Percentiles rank a stretch among this genome's conserved stretches.
Conservation (phyloP, 495 filamentous ascomycete genomes). For the Trichocladium antarcticum region DNA sequence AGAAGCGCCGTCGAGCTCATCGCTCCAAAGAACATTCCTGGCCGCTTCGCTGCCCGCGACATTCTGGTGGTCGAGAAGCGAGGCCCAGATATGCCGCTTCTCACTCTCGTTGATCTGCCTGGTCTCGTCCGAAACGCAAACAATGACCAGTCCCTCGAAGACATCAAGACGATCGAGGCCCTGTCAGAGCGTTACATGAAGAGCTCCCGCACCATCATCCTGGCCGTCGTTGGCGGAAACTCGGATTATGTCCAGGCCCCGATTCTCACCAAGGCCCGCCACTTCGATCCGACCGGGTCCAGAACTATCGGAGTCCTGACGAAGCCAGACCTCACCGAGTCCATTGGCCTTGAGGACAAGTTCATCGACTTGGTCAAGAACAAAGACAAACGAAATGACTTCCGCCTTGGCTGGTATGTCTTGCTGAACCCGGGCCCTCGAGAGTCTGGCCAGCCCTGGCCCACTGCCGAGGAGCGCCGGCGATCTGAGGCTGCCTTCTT, state of each 20-base stretch:
- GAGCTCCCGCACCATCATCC: slow-evolving; percentile 40
- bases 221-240: slow-evolving; percentile 44
- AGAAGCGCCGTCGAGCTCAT: slow-evolving; percentile 28
- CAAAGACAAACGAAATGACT: slow-evolving; percentile 39
- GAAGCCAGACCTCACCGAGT: slow-evolving; percentile 40
- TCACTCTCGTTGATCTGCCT: slow-evolving; percentile 48
- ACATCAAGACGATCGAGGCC: slow-evolving; percentile 36
- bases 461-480: slow-evolving; percentile 20
- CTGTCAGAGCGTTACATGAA: slow-evolving; percentile 43
- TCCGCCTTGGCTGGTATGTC: slow-evolving; percentile 56
- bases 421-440: slow-evolving; percentile 43
- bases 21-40: slow-evolving; percentile 29
- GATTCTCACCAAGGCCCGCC: slow-evolving; percentile 35
- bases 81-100: slow-evolving; percentile 41
- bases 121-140: slow-evolving; percentile 41
- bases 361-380: slow-evolving; percentile 48
- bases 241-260: slow-evolving; percentile 41
- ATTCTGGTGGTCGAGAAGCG: slow-evolving; percentile 43
- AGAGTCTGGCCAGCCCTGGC: slow-evolving; percentile 27
- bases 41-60: slow-evolving; percentile 34
- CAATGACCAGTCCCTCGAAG: slow-evolving; percentile 36
- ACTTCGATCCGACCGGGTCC: slow-evolving; percentile 33
- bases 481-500: slow-evolving; percentile 27
- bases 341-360: slow-evolving; percentile 35
- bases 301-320: slow-evolving; percentile 44